A percentile compares a stretch with the other conserved stretches of the same genome.
Conservation (phyloP, 345 rosid species). For the Citrus australasica region DNA sequence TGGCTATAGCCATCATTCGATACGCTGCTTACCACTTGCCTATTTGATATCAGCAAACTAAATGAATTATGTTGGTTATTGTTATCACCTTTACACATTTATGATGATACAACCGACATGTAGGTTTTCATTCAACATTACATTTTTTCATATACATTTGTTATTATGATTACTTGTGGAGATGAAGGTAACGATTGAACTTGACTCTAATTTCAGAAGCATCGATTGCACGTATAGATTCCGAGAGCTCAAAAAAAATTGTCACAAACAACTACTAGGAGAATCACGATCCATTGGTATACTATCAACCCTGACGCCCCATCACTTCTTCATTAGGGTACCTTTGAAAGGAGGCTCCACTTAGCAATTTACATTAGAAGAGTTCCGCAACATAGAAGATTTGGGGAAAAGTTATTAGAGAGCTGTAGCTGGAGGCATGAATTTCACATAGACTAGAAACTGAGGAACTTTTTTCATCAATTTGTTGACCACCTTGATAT, state of each 20-base stretch:
- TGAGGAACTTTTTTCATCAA: background rate
- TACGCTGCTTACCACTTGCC: too few relatives aligned
- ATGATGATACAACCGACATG: too few relatives aligned
- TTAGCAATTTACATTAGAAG: background rate
- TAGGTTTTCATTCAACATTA: background rate
- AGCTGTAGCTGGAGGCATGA: background rate
- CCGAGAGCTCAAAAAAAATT: background rate
- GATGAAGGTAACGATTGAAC: background rate
- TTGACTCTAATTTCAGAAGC: background rate
- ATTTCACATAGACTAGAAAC: background rate
- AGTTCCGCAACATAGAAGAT: background rate
- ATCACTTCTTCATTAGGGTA: background rate
- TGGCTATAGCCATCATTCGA: too few relatives aligned
- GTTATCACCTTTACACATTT: background rate
- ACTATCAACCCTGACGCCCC: background rate
- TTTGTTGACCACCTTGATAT: background rate
- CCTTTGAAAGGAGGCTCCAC: background rate
- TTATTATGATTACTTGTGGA: background rate
- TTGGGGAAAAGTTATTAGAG: background rate
- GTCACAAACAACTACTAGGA: too few relatives aligned
- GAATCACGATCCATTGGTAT: background rate
- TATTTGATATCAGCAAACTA: background rate
- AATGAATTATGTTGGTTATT: background rate
- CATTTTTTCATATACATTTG: background rate
- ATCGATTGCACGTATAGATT: background rate